Base-by-base conservation (phyloP, 73 alveolate genomes). In the Tetrahymena malaccensis region DNA sequence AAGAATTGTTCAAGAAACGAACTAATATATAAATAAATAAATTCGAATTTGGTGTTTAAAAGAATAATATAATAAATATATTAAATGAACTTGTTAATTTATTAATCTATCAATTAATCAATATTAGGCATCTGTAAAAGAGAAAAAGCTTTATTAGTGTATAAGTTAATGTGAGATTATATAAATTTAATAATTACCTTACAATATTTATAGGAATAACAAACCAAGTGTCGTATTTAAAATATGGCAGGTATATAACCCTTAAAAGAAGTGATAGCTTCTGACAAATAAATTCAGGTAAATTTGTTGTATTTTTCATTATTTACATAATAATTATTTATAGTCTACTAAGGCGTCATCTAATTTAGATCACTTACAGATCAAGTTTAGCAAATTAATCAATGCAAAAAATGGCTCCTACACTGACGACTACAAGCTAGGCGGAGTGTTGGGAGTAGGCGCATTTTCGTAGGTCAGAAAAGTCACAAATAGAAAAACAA, bases 361-460 rank as follows among this genome's bases (percentile, higher is more conserved):
- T 17, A 70, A 95, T 85, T 43, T 85, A 89, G 94, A 85, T 44
- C 95, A 95, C 34, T 93, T 95, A 35, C 57, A 95, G 84, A 44
- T 95, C 55, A 95, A 95, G 93, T 95, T 95, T 89, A 95, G 97
- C 70, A 55, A 95, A 43, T 95, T 95, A 40, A 95, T 95, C 15
- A 93, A 85, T 43, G 97, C 93, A 84, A 95, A 95, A 50, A 93
- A 70, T 12, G 85, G 94, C 31, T 85, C 97, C n/a, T 95, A 95
- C 50, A 89, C 97, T 0, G 97, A 95, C 21, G 97, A 95, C 35
- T 95, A 95, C 83, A 95, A 95, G 83, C 25, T 95, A 13, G 97
- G 97, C 34, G 97, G 97, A 43, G 95, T 95, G 2, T 89, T 96
- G 19, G 98, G 97, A 11, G 98, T 85, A 38, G 97, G 97, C 5